Evolutionary conservation across 2,329 filamentous ascomycete genomes (phyloP).

Genomic region (Akanthomyces muscarius): DNA sequence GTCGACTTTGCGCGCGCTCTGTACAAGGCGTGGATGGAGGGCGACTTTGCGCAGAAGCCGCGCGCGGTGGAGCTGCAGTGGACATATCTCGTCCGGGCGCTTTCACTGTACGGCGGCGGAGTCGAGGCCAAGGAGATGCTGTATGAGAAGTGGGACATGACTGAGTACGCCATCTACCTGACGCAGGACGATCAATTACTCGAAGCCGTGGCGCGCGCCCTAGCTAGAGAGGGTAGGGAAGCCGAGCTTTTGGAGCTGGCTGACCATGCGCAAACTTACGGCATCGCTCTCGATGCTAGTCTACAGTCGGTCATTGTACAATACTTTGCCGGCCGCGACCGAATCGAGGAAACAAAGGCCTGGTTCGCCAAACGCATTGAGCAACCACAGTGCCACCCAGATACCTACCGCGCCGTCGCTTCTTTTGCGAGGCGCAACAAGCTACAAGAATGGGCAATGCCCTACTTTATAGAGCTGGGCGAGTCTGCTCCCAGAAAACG

Average conservation of each 20-base stretch:
- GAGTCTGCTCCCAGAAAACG: slow-evolving; percentile 46
- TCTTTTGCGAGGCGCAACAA: slow-evolving; percentile 55
- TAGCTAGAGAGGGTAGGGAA: slow-evolving; percentile 57
- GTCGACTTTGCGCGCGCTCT: slow-evolving; percentile 44
- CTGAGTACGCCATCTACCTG: slow-evolving; percentile 22
- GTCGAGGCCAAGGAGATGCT: slow-evolving; percentile 49
- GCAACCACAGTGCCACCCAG: slow-evolving; percentile 20
- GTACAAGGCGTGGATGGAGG: slow-evolving; percentile 30
- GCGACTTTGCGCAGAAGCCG: slow-evolving; percentile 22
- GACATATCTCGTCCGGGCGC: slow-evolving; percentile 33
- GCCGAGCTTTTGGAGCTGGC: slow-evolving; percentile 54
- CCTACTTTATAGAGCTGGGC: slow-evolving; percentile 52
- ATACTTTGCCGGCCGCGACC: slow-evolving; percentile 58
- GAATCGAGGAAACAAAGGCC: slow-evolving; percentile 57
- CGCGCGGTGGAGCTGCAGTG: slow-evolving; percentile 25
- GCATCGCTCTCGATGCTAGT: slow-evolving; percentile 40
- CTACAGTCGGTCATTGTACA: slow-evolving; percentile 54
- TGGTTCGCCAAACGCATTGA: slow-evolving; percentile 61
- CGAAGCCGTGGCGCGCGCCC: slow-evolving; percentile 44
- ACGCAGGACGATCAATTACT: slow-evolving; percentile 25
- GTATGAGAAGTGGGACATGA: slow-evolving; percentile 28
- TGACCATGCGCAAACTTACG: slow-evolving; percentile 46
- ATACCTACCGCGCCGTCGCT: slow-evolving; percentile 30
- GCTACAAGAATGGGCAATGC: slow-evolving; percentile 58
- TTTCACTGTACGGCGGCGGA: slow-evolving; percentile 53